phyloP scores from a whole-genome alignment of 495 filamentous ascomycete genomes.

The Talaromyces borbonicus region DNA sequence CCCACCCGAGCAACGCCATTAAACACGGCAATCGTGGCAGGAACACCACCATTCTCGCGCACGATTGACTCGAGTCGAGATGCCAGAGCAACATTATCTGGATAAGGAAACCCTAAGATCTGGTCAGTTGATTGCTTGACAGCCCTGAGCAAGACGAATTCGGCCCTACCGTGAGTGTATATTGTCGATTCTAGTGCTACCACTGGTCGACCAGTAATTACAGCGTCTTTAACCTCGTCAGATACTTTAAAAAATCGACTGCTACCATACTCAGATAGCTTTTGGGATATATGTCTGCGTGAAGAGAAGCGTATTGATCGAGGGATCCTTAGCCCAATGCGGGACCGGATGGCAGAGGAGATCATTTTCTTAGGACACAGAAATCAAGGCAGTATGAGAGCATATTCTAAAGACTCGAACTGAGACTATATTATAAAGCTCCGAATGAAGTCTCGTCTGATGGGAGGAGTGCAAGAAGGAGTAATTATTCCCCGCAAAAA shows the following conservation, averaged over 20 bases:
- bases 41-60: slow-evolving; percentile 70
- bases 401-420: not conserved
- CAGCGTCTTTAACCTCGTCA: slow-evolving; percentile 69
- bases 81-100: slow-evolving; percentile 66
- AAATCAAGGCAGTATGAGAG: not conserved
- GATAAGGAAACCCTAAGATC: slow-evolving; percentile 68
- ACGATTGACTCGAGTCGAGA: slow-evolving; percentile 63
- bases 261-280: slow-evolving; percentile 6
- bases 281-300: not conserved
- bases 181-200: slow-evolving; percentile 93
- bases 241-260: slow-evolving; percentile 62
- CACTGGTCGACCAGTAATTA: slow-evolving; percentile 62
- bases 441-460: not conserved
- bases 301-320: not conserved
- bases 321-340: slow-evolving; percentile 11
- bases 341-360: slow-evolving; percentile 17
- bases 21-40: slow-evolving; percentile 84
- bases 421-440: not conserved
- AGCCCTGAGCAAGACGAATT: not conserved
- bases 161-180: slow-evolving; percentile 58
- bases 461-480: not conserved
- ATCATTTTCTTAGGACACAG: slow-evolving; percentile 18
- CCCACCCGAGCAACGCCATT: slow-evolving; percentile 77
- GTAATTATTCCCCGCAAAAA: slow-evolving; percentile 17
- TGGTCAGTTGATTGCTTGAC: slow-evolving; percentile 15